A percentile compares a stretch with the other conserved stretches of the same genome.
phyloP scores from a whole-genome alignment of 1,139 yeast genomes.

The Taiozyma sp. region DNA sequence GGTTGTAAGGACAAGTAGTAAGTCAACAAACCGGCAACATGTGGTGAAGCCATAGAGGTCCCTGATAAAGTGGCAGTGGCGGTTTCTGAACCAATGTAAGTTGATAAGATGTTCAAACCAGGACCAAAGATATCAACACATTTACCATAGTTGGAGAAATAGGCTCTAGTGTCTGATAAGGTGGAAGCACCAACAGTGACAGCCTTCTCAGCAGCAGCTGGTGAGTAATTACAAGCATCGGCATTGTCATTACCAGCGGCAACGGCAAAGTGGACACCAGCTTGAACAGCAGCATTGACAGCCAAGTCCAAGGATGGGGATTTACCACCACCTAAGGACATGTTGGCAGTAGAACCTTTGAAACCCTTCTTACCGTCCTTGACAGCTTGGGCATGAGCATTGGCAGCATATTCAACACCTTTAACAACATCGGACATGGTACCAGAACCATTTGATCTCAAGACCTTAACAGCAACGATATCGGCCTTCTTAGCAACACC shows the following conservation, averaged over 20 bases:
- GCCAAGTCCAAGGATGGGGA: slow-evolving; percentile 80
- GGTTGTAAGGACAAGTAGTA: slow-evolving; percentile 94
- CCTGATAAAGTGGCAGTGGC: slow-evolving; percentile 93
- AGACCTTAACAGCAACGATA: slow-evolving; percentile 73
- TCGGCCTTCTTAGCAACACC: slow-evolving; percentile 80
- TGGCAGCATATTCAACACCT: slow-evolving; percentile 77
- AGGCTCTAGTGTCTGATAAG: slow-evolving; percentile 68
- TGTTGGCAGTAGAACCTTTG: slow-evolving; percentile 85
- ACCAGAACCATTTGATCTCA: slow-evolving; percentile 75
- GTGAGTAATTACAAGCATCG: slow-evolving; percentile 82
- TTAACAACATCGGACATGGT: slow-evolving; percentile 77
- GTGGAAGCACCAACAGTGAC: slow-evolving; percentile 84
- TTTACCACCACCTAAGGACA: slow-evolving; percentile 88
- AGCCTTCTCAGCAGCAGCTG: slow-evolving; percentile 73
- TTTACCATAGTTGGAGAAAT: slow-evolving; percentile 77
- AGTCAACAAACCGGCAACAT: slow-evolving; percentile 84
- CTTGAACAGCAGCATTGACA: slow-evolving; percentile 76
- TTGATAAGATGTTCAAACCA: slow-evolving; percentile 74
- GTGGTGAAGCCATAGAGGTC: slow-evolving; percentile 99
- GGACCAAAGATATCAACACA: slow-evolving; percentile 88
- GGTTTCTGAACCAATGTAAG: slow-evolving; percentile 80
- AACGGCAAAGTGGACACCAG: slow-evolving; percentile 80
- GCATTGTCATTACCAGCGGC: slow-evolving; percentile 88
- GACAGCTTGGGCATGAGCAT: slow-evolving; percentile 53
- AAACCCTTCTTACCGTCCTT: slow-evolving; percentile 57